Evolutionary conservation across 169 alveolate genomes (phyloP).

Genomic region (Cryptosporidium ubiquitum): DNA sequence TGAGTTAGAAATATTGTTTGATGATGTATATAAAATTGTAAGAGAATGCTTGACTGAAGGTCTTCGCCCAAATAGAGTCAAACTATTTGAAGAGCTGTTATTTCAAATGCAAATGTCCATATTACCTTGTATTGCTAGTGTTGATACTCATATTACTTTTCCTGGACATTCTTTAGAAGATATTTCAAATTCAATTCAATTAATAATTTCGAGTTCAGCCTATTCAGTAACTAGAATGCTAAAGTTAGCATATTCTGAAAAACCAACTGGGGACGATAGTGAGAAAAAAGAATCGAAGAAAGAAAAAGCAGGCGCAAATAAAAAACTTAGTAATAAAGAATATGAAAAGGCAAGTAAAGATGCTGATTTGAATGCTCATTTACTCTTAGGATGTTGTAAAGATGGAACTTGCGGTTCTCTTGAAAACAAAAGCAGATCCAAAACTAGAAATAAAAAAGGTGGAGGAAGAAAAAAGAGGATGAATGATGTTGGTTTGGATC

Average conservation of each 20-base stretch:
- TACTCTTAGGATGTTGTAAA: not conserved
- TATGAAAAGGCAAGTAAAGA: not conserved
- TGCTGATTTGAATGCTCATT: not conserved
- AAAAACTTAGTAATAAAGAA: not conserved
- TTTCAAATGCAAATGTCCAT: too few species aligned
- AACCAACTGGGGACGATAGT: not conserved
- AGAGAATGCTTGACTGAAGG: not conserved
- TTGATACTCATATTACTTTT: too few species aligned
- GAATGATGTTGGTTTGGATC: not conserved
- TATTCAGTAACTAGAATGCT: not conserved
- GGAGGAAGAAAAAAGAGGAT: not conserved
- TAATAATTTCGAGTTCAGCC: not conserved
- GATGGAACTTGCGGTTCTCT: constrained; percentile 2
- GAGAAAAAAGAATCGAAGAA: not conserved
- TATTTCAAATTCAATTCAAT: too few species aligned
- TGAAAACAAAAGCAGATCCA: not conserved
- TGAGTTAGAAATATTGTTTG: not conserved
- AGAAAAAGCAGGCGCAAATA: not conserved
- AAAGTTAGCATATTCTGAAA: too few species aligned
- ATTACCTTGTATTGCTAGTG: not conserved
- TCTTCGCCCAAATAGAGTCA: not conserved
- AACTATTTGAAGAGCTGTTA: too few species aligned
- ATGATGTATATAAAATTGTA: too few species aligned
- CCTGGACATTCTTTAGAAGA: not conserved
- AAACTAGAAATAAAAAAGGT: not conserved